These are phyloP conservation scores for Starmerella geochares DNA, from an alignment of 805 yeast species.

Conservation along the genomic window DNA sequence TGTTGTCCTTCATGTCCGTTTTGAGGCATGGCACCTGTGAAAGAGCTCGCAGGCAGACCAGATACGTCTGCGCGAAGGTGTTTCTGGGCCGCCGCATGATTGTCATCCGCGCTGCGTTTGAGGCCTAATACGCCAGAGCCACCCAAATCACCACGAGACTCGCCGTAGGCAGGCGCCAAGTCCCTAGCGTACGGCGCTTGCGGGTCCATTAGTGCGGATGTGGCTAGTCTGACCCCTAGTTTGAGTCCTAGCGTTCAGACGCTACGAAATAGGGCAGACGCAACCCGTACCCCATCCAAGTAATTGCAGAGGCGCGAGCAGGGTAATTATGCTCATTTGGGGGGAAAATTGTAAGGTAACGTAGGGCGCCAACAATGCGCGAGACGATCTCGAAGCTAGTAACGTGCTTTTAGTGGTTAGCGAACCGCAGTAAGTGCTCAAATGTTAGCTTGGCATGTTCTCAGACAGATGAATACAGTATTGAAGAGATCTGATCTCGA, in stretches of 20 bases:
- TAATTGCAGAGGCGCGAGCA: not conserved
- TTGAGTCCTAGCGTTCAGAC: constrained; percentile 1
- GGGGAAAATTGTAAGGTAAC: too few species aligned
- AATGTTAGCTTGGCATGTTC: too few species aligned
- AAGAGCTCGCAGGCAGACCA: not conserved
- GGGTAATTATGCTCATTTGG: too few species aligned
- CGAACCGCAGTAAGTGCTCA: too few species aligned
- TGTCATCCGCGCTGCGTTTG: not conserved
- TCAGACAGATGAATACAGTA: too few species aligned
- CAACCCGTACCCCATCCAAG: constrained; percentile 6
- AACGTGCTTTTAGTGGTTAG: too few species aligned
- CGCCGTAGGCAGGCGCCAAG: not conserved
- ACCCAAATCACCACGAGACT: not conserved
- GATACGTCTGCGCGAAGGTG: not conserved
- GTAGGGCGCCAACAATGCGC: too few species aligned
- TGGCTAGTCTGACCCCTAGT: not conserved
- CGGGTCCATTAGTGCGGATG: constrained; percentile 2
- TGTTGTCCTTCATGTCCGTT: constrained; percentile 2
- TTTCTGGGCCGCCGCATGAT: constrained; percentile 1
- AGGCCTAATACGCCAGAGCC: not conserved
- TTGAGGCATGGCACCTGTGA: not conserved
- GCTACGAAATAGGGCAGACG: not conserved
- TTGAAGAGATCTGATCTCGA: too few species aligned
- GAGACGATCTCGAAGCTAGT: too few species aligned
- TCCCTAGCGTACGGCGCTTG: not conserved